These are phyloP conservation scores for Leishmania braziliensis DNA, from an alignment of 208 protist genomes.

Conservation along the genomic window DNA sequence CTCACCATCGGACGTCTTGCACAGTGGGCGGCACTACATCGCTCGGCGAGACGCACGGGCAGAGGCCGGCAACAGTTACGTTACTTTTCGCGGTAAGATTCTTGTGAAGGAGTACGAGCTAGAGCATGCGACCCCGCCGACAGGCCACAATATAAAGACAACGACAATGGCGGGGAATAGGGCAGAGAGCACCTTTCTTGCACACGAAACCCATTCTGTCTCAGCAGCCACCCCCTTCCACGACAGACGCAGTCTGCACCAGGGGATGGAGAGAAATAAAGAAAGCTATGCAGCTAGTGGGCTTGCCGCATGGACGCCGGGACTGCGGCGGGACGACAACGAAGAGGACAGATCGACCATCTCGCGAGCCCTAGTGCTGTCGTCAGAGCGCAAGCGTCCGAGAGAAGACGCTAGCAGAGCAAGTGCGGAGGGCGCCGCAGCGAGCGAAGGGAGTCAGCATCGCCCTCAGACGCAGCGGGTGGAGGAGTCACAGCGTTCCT, in stretches of 20 bases:
- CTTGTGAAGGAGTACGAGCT: conserved; percentile 82
- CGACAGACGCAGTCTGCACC: neutral
- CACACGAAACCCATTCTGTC: neutral
- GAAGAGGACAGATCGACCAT: conserved; percentile 17
- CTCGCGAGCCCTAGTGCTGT: conserved; percentile 25
- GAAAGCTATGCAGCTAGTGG: conserved; percentile 7
- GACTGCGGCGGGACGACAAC: neutral
- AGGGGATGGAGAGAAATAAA: conserved; percentile 4
- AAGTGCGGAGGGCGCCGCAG: neutral
- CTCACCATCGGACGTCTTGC: conserved; percentile 80
- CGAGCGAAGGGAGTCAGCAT: neutral
- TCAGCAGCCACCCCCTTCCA: conserved; percentile 19
- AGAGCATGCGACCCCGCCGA: conserved; percentile 41
- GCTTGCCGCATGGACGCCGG: neutral
- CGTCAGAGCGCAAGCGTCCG: conserved; percentile 28
- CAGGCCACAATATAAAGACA: neutral
- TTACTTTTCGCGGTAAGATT: conserved; percentile 84
- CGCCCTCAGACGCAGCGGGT: neutral
- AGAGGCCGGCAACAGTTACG: conserved; percentile 43
- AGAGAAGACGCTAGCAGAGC: conserved; percentile 18
- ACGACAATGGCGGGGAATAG: neutral
- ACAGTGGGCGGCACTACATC: conserved; percentile 80
- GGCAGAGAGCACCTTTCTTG: neutral
- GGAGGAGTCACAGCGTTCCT: neutral
- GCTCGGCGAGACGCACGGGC: conserved; percentile 58